Percentiles rank a stretch among this genome's conserved stretches.
These are phyloP conservation scores for Solanum lycopersicoides DNA, from an alignment of 257 asterid genomes.

Conservation along the genomic window DNA sequence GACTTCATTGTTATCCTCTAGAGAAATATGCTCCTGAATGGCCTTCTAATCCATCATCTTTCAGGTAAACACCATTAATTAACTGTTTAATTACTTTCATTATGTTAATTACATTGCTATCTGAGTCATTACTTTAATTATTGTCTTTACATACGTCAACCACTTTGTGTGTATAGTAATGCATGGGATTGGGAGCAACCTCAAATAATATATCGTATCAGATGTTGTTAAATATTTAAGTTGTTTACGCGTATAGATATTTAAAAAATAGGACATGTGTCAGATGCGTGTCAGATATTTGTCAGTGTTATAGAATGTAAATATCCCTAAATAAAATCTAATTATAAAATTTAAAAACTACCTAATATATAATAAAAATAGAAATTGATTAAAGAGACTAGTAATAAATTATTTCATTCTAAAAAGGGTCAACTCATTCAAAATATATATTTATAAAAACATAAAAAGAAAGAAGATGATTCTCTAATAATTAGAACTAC, in stretches of 20 bases:
- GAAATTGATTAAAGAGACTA: neutral
- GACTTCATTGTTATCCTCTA: conserved; percentile 85
- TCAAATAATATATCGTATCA: neutral
- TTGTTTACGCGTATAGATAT: fast-evolving
- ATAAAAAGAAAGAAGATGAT: too few relatives aligned
- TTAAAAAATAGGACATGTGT: neutral
- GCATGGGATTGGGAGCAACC: neutral
- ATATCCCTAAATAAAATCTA: neutral
- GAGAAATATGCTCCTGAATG: conserved; percentile 55
- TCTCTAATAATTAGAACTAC: neutral
- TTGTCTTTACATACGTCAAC: neutral
- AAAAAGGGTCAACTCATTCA: neutral
- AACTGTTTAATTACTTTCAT: neutral
- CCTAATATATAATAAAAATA: neutral
- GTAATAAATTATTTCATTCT: neutral
- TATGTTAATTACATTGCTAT: neutral
- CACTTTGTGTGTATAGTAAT: neutral
- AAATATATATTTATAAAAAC: neutral
- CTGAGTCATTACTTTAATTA: neutral
- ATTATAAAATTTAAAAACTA: neutral
- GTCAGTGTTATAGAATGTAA: neutral
- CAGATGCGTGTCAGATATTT: neutral
- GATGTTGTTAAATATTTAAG: neutral
- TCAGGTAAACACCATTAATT: conserved; percentile 36
- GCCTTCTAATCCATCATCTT: conserved; percentile 73